phyloP scores from a whole-genome alignment of 2,329 filamentous ascomycete genomes.

The Fusarium sp. region DNA sequence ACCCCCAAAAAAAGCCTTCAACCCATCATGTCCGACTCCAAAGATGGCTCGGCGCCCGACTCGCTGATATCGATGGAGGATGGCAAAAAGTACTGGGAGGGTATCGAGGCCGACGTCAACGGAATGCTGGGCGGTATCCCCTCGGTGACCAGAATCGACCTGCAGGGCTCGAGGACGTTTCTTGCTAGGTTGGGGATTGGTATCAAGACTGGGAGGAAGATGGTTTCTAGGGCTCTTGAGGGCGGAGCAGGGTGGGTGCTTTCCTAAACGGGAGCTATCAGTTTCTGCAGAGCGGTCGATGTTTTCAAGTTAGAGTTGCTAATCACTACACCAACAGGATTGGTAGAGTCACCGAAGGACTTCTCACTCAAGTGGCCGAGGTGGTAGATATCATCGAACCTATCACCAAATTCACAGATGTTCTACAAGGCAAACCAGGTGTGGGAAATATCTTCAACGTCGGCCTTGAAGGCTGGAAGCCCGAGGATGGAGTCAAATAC shows the following conservation, averaged over 20 bases:
- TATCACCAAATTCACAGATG: constrained; percentile 80
- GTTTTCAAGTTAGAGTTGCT: not conserved
- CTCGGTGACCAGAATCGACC: constrained; percentile 70
- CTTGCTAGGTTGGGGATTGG: constrained; percentile 71
- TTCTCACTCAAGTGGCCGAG: constrained; percentile 78
- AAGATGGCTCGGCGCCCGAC: constrained; percentile 40
- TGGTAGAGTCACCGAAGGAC: constrained; percentile 82
- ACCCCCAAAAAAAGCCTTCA: not conserved
- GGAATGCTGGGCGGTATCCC: constrained; percentile 84
- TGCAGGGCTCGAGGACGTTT: constrained; percentile 78
- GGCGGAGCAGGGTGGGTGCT: constrained; percentile 55
- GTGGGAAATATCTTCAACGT: constrained; percentile 75
- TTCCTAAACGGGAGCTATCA: not conserved
- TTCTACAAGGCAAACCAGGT: constrained; percentile 68
- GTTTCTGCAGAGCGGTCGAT: not conserved
- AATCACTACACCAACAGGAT: constrained; percentile 64
- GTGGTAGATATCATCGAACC: constrained; percentile 88
- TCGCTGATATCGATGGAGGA: constrained; percentile 51
- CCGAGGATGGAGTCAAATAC: constrained; percentile 66
- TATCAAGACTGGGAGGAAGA: constrained; percentile 49
- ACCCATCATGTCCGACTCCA: constrained; percentile 11
- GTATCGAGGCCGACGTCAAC: constrained; percentile 61
- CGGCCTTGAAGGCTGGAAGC: constrained; percentile 79
- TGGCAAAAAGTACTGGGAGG: constrained; percentile 62
- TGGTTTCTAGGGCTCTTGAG: constrained; percentile 50